Evolutionary conservation across 2,329 filamentous ascomycete species (phyloP).

Genomic region (Stachybotrys chartarum): DNA sequence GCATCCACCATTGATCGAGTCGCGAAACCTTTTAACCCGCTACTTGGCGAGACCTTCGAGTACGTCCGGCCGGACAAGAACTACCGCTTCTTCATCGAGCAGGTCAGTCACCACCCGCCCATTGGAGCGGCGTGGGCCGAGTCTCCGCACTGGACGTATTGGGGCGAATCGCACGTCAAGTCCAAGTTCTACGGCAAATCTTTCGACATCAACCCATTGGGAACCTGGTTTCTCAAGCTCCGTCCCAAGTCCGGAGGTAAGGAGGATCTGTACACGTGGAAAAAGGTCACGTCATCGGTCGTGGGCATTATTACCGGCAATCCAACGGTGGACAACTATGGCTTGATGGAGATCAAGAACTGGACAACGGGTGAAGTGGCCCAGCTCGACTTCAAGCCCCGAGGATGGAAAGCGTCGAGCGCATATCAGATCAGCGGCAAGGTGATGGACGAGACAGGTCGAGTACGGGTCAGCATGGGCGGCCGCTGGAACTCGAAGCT

Average conservation of each 20-base stretch:
- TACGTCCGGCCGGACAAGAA: slow-evolving; percentile 94
- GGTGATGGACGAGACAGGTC: slow-evolving; percentile 71
- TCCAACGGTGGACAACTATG: slow-evolving; percentile 96
- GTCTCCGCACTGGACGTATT: slow-evolving; percentile 92
- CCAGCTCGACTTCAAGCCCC: slow-evolving; percentile 83
- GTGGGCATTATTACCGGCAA: slow-evolving; percentile 97
- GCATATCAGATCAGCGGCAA: slow-evolving; percentile 86
- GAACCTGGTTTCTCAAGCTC: slow-evolving; percentile 91
- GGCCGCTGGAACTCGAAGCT: slow-evolving; percentile 97
- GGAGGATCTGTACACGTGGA: slow-evolving; percentile 94
- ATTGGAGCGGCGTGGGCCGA: slow-evolving; percentile 92
- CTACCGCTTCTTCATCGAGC: slow-evolving; percentile 97
- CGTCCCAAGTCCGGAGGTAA: slow-evolving; percentile 68
- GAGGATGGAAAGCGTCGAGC: slow-evolving; percentile 91
- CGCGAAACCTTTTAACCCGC: slow-evolving; percentile 95
- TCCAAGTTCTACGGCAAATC: slow-evolving; percentile 98
- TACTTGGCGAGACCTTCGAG: slow-evolving; percentile 94
- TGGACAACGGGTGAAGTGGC: slow-evolving; percentile 93
- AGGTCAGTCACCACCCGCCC: slow-evolving; percentile 95
- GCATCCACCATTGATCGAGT: slow-evolving; percentile 95
- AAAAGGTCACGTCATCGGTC: slow-evolving; percentile 97
- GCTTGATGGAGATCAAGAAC: slow-evolving; percentile 94
- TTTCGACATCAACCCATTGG: slow-evolving; percentile 92
- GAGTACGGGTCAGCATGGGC: slow-evolving; percentile 80
- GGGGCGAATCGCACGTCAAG: slow-evolving; percentile 88